These are phyloP conservation scores for Lactifluus pinguis DNA, from an alignment of 768 basidiomycete genomes.

Conservation along the genomic window DNA sequence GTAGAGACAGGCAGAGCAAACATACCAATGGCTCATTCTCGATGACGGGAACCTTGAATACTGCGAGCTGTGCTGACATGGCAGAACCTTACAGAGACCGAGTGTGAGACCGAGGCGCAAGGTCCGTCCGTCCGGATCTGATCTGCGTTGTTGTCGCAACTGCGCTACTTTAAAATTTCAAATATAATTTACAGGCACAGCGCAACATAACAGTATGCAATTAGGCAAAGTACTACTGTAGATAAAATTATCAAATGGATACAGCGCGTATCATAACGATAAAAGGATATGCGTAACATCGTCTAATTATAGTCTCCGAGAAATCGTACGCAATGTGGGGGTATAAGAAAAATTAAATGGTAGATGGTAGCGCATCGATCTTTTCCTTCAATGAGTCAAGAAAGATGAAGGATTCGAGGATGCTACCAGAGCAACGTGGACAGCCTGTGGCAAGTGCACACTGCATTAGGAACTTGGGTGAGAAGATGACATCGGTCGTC, in stretches of 20 bases:
- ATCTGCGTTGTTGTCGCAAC: neutral
- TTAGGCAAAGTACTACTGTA: too few relatives aligned
- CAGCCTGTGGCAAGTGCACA: slow-evolving; percentile 46
- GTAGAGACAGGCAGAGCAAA: slow-evolving; percentile 3
- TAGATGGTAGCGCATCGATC: slow-evolving; percentile 46
- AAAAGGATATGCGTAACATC: too few relatives aligned
- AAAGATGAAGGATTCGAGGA: slow-evolving; percentile 52
- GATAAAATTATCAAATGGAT: too few relatives aligned
- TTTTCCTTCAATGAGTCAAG: slow-evolving; percentile 43
- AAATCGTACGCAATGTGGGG: too few relatives aligned
- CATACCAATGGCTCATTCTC: slow-evolving; percentile 92
- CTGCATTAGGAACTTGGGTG: slow-evolving; percentile 47
- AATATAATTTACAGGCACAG: too few relatives aligned
- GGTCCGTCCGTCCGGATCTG: slow-evolving; percentile 1
- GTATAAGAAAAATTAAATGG: slow-evolving; percentile 26
- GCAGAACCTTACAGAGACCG: slow-evolving; percentile 20
- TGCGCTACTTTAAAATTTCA: neutral
- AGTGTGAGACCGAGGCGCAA: neutral
- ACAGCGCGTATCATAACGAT: too few relatives aligned
- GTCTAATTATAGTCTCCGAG: too few relatives aligned
- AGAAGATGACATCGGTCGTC: slow-evolving; percentile 51
- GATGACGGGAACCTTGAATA: slow-evolving; percentile 77
- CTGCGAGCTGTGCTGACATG: slow-evolving; percentile 54
- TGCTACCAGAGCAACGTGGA: slow-evolving; percentile 52
- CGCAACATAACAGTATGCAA: too few relatives aligned